Percentiles rank a stretch among this genome's conserved stretches.
Conservation (phyloP, 1,139 yeast genomes). For the Scheffersomyces lignicola region DNA sequence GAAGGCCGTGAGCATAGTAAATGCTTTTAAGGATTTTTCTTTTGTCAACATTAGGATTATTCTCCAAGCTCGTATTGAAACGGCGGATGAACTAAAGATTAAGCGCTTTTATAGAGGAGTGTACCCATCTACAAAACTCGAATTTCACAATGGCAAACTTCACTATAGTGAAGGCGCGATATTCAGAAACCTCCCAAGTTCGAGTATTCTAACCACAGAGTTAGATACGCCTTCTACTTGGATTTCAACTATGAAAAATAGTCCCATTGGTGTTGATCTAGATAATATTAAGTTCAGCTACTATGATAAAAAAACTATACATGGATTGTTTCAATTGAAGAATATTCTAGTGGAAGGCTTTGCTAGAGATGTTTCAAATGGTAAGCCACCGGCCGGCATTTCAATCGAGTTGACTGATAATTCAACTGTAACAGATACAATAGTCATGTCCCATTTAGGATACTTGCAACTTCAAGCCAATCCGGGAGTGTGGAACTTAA, state of each 20-base stretch:
- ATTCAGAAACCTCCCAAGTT: slow-evolving; percentile 41
- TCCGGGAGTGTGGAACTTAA: slow-evolving; percentile 67
- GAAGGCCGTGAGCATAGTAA: slow-evolving; percentile 51
- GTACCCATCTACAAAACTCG: slow-evolving; percentile 34
- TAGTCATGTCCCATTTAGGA: slow-evolving; percentile 71
- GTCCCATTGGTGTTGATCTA: slow-evolving; percentile 48
- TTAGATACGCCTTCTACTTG: slow-evolving; percentile 67
- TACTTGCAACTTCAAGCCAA: slow-evolving; percentile 70
- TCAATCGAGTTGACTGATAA: slow-evolving; percentile 38
- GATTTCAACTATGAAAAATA: slow-evolving; percentile 53
- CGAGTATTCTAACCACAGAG: slow-evolving; percentile 55
- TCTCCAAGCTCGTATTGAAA: slow-evolving; percentile 53
- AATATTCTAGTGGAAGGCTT: slow-evolving; percentile 70
- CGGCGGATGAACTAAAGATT: slow-evolving; percentile 39
- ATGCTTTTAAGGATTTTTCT: slow-evolving; percentile 39
- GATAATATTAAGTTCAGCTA: slow-evolving; percentile 55
- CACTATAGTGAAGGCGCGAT: slow-evolving; percentile 13
- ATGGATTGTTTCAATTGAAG: slow-evolving; percentile 32
- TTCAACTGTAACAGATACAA: slow-evolving; percentile 44
- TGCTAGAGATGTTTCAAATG: slow-evolving; percentile 46
- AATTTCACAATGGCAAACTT: slow-evolving; percentile 42
- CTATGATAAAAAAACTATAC: slow-evolving; percentile 14
- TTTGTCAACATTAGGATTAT: slow-evolving; percentile 55
- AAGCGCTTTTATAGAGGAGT: slow-evolving; percentile 60
- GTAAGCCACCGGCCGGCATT: slow-evolving; percentile 51